Evolutionary conservation across 202 grass and related monocot species (phyloP).

Genomic region (Zoysia matrella): DNA sequence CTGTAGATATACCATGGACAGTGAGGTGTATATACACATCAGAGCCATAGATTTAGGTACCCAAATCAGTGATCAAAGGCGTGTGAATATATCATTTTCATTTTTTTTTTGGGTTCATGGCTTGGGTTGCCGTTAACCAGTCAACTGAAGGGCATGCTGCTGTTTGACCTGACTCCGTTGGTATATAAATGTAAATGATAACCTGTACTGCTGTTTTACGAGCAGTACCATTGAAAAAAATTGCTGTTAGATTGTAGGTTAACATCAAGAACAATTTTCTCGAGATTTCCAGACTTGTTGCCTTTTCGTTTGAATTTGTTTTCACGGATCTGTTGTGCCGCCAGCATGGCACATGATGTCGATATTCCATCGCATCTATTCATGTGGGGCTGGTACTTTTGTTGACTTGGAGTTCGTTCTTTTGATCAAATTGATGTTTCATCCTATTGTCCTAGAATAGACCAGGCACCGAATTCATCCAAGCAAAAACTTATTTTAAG

Average conservation of each 20-base stretch:
- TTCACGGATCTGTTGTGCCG: no score
- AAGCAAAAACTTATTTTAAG: neutral
- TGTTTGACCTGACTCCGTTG: constrained; percentile 12
- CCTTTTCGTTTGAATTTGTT: neutral
- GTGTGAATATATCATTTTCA: constrained; percentile 11
- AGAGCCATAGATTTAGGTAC: constrained; percentile 33
- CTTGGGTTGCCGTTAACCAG: constrained; percentile 27
- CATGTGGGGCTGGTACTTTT: neutral
- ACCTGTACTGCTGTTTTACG: neutral
- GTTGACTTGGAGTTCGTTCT: neutral
- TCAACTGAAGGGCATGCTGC: constrained; percentile 11
- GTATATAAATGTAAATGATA: neutral
- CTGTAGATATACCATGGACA: constrained; percentile 35
- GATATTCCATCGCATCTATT: constrained; percentile 13
- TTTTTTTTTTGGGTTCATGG: neutral
- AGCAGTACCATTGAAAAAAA: neutral
- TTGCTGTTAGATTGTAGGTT: neutral
- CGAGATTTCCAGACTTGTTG: neutral
- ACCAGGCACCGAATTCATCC: neutral
- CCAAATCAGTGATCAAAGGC: constrained; percentile 30
- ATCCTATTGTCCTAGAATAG: constrained; percentile 10
- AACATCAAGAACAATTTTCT: neutral
- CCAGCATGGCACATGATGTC: constrained; percentile 2
- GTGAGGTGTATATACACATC: constrained; percentile 10
- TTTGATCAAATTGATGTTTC: neutral